Base-by-base conservation (phyloP, 2,329 filamentous ascomycete genomes). In the Monosporascus sp. region DNA sequence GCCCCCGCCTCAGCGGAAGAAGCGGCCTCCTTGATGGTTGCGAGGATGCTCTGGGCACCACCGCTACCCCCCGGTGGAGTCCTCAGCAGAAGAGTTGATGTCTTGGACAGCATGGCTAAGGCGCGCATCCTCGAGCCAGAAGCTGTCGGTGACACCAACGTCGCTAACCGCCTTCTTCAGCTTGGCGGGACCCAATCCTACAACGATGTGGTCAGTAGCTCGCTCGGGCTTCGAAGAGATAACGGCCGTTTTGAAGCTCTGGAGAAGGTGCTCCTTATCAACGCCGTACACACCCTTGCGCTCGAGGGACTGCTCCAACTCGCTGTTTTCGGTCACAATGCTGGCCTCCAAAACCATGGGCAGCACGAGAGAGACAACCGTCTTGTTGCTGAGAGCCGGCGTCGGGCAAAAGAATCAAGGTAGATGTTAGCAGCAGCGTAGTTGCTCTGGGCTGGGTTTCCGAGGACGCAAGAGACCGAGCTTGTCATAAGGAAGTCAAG, bases 361-460 rank as follows among this genome's bases (percentile, higher is more conserved):
- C 1, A 59, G 36, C 3, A 45, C 48, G 22, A 54, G n/a, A 1
- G 57, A 50, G 8, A 14, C 34, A 16, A 40, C 55, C 4, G 51
- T 16, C 1, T 48, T 22, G 19, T 55, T 55, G 1, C 9, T 2
- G 14, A 7, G 6, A 16, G 44, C 2, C 56, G 48, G 11, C 49
- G 26, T 2, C 61, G 57, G 1, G 59, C 59, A 19, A 67, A 51
- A 2, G 56, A 54, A 49, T 70, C 66, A 9, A 67, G 51, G 55
- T 61, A 69, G 20, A 56, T 57, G 53, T 71, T 71, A 9, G 57
- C 67, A 1, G 66, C 64, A 17, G 56, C 53, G 47, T 71, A 71
- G 46, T 65, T 67, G 47, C 53, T 54, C 50, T 71, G 68, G 2
- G 52, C 56, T 1, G 58, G 51, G 19, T 56, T 59, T 1, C 64